Conservation (phyloP, 805 yeast genomes). For the Zygoascus biomembranicola region DNA sequence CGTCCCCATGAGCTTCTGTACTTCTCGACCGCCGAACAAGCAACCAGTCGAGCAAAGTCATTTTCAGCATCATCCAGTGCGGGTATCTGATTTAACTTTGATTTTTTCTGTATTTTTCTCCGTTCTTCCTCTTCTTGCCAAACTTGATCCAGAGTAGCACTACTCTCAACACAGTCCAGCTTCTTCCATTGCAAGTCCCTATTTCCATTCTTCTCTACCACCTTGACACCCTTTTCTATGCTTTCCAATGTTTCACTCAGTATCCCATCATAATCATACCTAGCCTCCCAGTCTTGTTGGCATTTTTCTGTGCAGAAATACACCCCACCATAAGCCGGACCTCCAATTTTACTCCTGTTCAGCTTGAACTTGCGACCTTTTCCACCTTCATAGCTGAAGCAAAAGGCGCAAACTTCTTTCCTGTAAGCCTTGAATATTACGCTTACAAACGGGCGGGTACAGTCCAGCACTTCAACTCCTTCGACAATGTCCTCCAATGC, state of each 20-base stretch:
- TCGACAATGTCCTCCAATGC: slow-evolving; percentile 34
- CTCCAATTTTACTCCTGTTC: slow-evolving; percentile 6
- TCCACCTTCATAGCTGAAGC: slow-evolving; percentile 45
- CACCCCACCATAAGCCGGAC: slow-evolving; percentile 34
- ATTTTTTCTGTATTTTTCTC: slow-evolving; percentile 1
- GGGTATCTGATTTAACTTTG: slow-evolving; percentile 21
- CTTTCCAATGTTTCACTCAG: slow-evolving; percentile 32
- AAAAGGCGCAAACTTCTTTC: slow-evolving; percentile 53
- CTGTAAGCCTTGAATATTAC: slow-evolving; percentile 45
- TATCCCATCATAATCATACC: slow-evolving; percentile 31
- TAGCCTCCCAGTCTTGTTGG: slow-evolving; percentile 27
- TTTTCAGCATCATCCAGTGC: slow-evolving; percentile 46
- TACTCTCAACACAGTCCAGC: background rate
- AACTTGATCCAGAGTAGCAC: background rate
- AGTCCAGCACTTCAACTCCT: slow-evolving; percentile 35
- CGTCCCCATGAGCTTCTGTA: slow-evolving; percentile 10
- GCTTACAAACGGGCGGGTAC: slow-evolving; percentile 38
- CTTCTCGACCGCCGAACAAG: slow-evolving; percentile 22
- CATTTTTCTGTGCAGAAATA: slow-evolving; percentile 51
- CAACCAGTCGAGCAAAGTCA: slow-evolving; percentile 41
- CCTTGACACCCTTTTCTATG: slow-evolving; percentile 29
- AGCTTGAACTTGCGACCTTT: slow-evolving; percentile 37
- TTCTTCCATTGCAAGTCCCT: background rate
- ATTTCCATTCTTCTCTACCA: background rate
- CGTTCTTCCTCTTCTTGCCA: background rate